Evolutionary conservation across 202 grass and related monocot genomes (phyloP).

Genomic region (Panicum virgatum): DNA sequence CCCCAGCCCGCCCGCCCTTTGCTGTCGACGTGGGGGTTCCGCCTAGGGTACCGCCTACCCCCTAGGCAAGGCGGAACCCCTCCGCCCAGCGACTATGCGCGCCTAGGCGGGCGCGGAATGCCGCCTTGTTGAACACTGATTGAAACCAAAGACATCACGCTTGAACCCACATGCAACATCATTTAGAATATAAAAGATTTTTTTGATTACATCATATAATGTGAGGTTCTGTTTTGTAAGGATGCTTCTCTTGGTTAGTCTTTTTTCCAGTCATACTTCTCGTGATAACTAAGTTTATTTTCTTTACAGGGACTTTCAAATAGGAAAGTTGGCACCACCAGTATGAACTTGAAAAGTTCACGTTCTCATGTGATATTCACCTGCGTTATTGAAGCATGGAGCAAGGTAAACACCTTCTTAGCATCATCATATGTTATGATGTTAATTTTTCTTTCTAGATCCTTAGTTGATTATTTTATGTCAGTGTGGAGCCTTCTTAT

Average conservation of each 20-base stretch:
- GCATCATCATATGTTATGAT: not conserved
- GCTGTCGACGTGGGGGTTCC: no score
- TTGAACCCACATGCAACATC: not conserved
- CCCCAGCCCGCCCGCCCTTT: no score
- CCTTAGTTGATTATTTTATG: slow-evolving; percentile 1
- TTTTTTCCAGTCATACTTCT: not conserved
- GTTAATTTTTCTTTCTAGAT: not conserved
- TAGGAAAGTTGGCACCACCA: slow-evolving; percentile 85
- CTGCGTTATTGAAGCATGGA: slow-evolving; percentile 90
- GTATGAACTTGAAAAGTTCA: slow-evolving; percentile 93
- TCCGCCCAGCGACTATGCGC: no score
- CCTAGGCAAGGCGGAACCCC: no score
- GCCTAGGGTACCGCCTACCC: no score
- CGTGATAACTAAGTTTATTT: not conserved
- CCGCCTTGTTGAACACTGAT: no score
- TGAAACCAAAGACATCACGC: not conserved
- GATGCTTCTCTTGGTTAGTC: slow-evolving; percentile 21
- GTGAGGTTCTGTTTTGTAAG: not conserved
- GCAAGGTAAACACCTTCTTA: slow-evolving; percentile 63
- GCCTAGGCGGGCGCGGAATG: no score
- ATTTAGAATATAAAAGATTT: not conserved
- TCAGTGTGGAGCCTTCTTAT: not conserved
- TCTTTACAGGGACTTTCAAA: slow-evolving; percentile 81
- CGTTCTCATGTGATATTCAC: slow-evolving; percentile 94
- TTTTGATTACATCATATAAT: not conserved